Base-by-base conservation (phyloP, 345 rosid species). In the Kernera saxatilis region DNA sequence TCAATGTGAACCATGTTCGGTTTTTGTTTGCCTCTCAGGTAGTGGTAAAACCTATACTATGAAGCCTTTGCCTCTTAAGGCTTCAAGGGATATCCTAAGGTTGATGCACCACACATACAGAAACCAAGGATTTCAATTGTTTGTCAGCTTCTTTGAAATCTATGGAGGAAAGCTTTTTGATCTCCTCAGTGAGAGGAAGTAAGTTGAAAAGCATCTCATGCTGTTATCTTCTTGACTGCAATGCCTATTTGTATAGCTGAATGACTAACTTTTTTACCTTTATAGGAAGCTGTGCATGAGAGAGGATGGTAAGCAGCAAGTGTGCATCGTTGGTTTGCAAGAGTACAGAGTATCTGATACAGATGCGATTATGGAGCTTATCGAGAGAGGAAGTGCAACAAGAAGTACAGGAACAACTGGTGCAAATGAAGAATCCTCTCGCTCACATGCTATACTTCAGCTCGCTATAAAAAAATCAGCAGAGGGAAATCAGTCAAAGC, bases 261-360 rank as follows among this genome's bases (percentile, higher is more conserved):
- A 46, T 22, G 17, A 45, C 14, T 25, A 52, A 11, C 6, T 4
- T 2, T 44, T 63, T 29, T 29, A 54, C 41, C 23, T 48, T 58
- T 58, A 52, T 53, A 91, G 97, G 80, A 93, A 91, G 76, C 88
- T 93, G 75, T 91, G 90, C 78, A 93, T 93, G 97, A 86, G 97
- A 82, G 97, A 93, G 83, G 99, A 93, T 77, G 97, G 99, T 67
- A 93, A 89, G 80, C 96, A 93, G 78, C 96, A 93, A 82, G 99
- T 93, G 64, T 91, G 97, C 83, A 93, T 91, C 18, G 99, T 91
- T 67, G 99, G 99, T 64, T 79, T 93, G 86, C 97, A 89, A 77
- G 99, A 93, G 82, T 89, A 89, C 81, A 83, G 78, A 76, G 99
- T 93, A 54, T 83, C 97, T 54, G 99, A 93, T 83, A 91, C 92